Conservation (phyloP, 1,284 basidiomycete genomes). For the Leccinum colubrinum region DNA sequence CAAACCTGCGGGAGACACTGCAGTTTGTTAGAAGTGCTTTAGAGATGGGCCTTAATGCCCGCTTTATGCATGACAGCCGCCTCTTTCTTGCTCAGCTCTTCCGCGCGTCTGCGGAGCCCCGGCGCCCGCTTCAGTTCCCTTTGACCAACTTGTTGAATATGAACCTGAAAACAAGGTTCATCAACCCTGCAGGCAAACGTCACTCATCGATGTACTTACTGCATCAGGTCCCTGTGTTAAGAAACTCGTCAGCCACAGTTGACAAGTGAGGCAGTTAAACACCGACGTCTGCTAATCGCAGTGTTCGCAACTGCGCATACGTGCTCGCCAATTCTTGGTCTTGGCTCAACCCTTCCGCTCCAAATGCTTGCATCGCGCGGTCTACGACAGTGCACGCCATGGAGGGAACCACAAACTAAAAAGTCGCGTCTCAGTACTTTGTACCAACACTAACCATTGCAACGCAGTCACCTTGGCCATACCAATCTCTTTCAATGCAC, state of each 20-base stretch:
- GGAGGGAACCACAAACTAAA: slow-evolving; percentile 85
- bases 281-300: slow-evolving; percentile 87
- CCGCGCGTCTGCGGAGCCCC: slow-evolving; percentile 49
- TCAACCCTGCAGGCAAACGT: slow-evolving; percentile 1
- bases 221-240: slow-evolving; percentile 78
- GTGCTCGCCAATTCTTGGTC: slow-evolving; percentile 81
- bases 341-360: slow-evolving; percentile 93
- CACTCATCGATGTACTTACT: slow-evolving; percentile 32
- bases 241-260: slow-evolving; percentile 3
- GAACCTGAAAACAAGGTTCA: slow-evolving; percentile 53
- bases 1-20: not conserved
- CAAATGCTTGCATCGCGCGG: slow-evolving; percentile 92
- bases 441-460: not conserved
- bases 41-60: slow-evolving; percentile 58
- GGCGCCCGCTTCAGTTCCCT: slow-evolving; percentile 76
- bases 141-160: slow-evolving; percentile 93
- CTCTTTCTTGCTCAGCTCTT: slow-evolving; percentile 60
- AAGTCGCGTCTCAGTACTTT: slow-evolving; percentile 9
- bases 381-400: slow-evolving; percentile 90
- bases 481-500: slow-evolving; percentile 95
- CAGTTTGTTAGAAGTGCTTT: not conserved
- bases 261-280: slow-evolving; percentile 10
- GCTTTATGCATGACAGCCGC: slow-evolving; percentile 54
- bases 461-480: slow-evolving; percentile 77
- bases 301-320: slow-evolving; percentile 83